Evolutionary conservation across 2,329 filamentous ascomycete genomes (phyloP).

Genomic region (Venturia aucupariae): DNA sequence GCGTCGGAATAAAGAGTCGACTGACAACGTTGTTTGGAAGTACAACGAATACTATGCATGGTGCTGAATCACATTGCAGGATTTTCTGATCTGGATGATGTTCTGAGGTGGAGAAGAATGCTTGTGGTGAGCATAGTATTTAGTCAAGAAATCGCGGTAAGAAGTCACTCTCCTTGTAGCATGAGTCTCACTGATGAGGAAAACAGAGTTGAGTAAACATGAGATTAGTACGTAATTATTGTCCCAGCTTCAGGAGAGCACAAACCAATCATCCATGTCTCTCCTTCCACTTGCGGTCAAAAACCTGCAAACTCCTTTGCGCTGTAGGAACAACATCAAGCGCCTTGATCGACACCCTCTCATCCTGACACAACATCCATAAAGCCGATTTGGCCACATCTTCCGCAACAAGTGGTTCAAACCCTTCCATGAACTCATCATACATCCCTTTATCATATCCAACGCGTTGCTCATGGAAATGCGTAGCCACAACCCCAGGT

Average conservation of each 20-base stretch:
- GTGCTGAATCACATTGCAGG: slow-evolving; percentile 3
- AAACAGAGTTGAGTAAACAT: too few species aligned
- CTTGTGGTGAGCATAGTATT: too few species aligned
- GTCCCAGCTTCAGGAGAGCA: too few species aligned
- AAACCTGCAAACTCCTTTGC: slow-evolving; percentile 29
- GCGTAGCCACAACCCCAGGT: slow-evolving; percentile 39
- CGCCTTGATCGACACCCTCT: slow-evolving; percentile 36
- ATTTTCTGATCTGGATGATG: too few species aligned
- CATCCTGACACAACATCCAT: slow-evolving; percentile 35
- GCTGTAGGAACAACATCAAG: slow-evolving; percentile 39
- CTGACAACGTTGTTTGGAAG: neutral
- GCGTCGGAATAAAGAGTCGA: neutral
- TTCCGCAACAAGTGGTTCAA: slow-evolving; percentile 33
- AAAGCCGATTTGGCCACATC: slow-evolving; percentile 36
- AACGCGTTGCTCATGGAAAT: slow-evolving; percentile 40
- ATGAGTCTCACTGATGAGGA: too few species aligned
- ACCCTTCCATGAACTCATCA: slow-evolving; percentile 38
- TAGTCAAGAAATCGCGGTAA: too few species aligned
- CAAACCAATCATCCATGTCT: neutral
- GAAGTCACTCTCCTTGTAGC: too few species aligned
- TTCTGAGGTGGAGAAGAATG: too few species aligned
- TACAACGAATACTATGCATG: slow-evolving; percentile 10
- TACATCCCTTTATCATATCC: slow-evolving; percentile 35
- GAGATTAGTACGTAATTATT: too few species aligned
- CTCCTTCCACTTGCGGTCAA: slow-evolving; percentile 29